Base-by-base conservation (phyloP, 2,329 filamentous ascomycete species). In the Leptographium wingfieldii region DNA sequence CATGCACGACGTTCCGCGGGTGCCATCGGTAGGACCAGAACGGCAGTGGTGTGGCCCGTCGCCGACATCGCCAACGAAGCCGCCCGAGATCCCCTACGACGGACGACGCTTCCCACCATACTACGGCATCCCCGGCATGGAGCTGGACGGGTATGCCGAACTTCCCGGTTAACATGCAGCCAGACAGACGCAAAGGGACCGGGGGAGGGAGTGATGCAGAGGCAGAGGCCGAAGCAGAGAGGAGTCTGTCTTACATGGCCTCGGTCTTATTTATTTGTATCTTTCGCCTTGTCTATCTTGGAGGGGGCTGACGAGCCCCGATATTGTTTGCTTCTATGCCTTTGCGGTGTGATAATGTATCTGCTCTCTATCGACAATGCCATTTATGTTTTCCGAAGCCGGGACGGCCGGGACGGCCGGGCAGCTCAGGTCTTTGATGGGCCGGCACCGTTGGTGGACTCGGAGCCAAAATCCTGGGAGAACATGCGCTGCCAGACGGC, bases 401-500 rank as follows among this genome's bases (percentile, higher is more conserved):
- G 43, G 12, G 19, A n/a, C 19, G 7, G 43, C 43, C 43, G 43
- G 12, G 19, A n/a, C 19, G 7, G 22, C 9, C 16, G 19, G 19
- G 19, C 43, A 16, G 43, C 12, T 52, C 25, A 52, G 5, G 49
- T 29, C 49, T 52, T 52, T 14, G 25, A 14, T 12, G 31, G 12
- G 49, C 25, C 12, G 51, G n/a, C 29, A 22, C 38, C 49, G 40
- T 49, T 51, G 25, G 11, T 19, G 46, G 40, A 46, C n/a, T 63
- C 62, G 19, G 68, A 68, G 12, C 63, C 65, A 60, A 73, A 71
- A n/a, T 80, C 78, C 64, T 80, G 78, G 19, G 77, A 74, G 67
- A 89, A 90, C 5, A 91, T 79, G 59, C 77, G 78, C 71, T 89
- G 84, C 86, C 86, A 91, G 31, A 88, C 76, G 58, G 87, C 85